phyloP scores from a whole-genome alignment of 2,329 filamentous ascomycete species.

The Fonsecaea monophora region DNA sequence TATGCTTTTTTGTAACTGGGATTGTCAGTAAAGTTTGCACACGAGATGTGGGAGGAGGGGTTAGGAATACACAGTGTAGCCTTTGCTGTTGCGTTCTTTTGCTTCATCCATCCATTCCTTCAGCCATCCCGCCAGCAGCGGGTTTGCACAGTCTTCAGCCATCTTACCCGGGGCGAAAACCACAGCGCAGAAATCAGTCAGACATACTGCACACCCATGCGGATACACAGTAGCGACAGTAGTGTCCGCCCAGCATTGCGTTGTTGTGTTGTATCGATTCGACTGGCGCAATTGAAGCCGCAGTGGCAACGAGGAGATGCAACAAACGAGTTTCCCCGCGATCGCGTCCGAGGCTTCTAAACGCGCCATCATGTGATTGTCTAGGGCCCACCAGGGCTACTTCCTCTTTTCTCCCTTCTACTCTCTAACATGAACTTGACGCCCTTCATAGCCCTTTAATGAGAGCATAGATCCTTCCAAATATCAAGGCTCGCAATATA shows the following conservation, averaged over 20 bases:
- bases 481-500: too few relatives aligned
- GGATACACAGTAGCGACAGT: neutral
- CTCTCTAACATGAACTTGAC: too few relatives aligned
- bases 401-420: too few relatives aligned
- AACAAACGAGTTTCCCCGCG: too few relatives aligned
- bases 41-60: neutral
- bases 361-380: too few relatives aligned
- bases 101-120: constrained; percentile 78
- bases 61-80: constrained; percentile 59
- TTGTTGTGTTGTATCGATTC: too few relatives aligned
- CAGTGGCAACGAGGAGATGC: too few relatives aligned
- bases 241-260: neutral
- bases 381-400: too few relatives aligned
- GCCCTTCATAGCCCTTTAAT: too few relatives aligned
- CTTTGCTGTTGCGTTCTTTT: constrained; percentile 72
- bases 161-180: constrained; percentile 34
- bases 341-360: too few relatives aligned
- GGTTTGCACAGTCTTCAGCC: constrained; percentile 66
- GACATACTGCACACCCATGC: neutral
- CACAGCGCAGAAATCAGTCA: neutral
- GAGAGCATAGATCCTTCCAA: too few relatives aligned
- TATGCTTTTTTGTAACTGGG: constrained; percentile 76
- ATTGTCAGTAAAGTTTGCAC: neutral
- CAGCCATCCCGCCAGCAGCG: constrained; percentile 74
- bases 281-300: too few relatives aligned